phyloP scores from a whole-genome alignment of 2,329 filamentous ascomycete species.

The Claviceps africana region DNA sequence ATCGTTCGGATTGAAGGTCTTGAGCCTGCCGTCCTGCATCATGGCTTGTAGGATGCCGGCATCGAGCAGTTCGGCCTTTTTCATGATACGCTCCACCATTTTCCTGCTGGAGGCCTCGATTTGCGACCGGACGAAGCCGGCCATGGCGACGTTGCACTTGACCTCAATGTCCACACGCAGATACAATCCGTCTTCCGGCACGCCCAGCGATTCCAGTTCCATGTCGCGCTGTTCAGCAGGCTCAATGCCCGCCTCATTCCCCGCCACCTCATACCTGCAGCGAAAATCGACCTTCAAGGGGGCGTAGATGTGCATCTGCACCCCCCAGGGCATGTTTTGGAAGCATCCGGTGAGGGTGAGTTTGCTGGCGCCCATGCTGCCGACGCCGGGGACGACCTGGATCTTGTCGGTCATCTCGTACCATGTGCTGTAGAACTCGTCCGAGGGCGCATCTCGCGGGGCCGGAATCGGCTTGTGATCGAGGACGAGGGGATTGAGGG shows the following conservation, averaged over 20 bases:
- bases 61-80: constrained; percentile 57
- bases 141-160: constrained; percentile 51
- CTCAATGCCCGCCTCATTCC: constrained; percentile 54
- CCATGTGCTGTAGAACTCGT: constrained; percentile 62
- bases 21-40: constrained; percentile 50
- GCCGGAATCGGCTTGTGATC: constrained; percentile 49
- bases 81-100: constrained; percentile 54
- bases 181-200: constrained; percentile 51
- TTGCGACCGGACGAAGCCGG: constrained; percentile 52
- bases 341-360: constrained; percentile 60
- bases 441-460: constrained; percentile 51
- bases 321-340: constrained; percentile 56
- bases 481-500: constrained; percentile 54
- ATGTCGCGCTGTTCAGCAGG: constrained; percentile 47
- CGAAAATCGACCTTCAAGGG: constrained; percentile 53
- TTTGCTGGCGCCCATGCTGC: constrained; percentile 48
- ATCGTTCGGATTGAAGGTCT: constrained; percentile 42
- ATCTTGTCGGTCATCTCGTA: constrained; percentile 60
- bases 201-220: constrained; percentile 42
- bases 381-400: constrained; percentile 52
- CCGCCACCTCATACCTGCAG: constrained; percentile 53
- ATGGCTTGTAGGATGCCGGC: constrained; percentile 51
- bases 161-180: constrained; percentile 59
- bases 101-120: constrained; percentile 52
- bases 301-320: constrained; percentile 59